Conservation (phyloP, 768 basidiomycete species). For the Kwoniella shandongensis region DNA sequence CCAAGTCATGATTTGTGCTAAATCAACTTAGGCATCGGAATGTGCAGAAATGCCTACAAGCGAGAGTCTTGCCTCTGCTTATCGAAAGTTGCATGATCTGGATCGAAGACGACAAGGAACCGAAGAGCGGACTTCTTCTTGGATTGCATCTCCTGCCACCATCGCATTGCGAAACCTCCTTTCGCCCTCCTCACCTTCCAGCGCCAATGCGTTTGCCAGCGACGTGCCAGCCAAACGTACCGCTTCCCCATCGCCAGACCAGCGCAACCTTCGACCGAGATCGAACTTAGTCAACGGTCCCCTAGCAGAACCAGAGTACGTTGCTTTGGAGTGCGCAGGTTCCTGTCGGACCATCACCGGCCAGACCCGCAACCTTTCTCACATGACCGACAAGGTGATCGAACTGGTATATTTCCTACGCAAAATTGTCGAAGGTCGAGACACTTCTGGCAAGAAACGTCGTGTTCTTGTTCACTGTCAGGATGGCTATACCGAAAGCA, state of each 20-base stretch:
- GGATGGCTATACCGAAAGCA: constrained; percentile 71
- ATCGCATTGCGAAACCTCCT: constrained; percentile 43
- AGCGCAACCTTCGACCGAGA: constrained; percentile 13
- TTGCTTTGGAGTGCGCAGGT: constrained; percentile 37
- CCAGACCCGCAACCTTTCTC: constrained; percentile 25
- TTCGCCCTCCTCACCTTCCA: constrained; percentile 17
- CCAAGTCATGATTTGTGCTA: not conserved
- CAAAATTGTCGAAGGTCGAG: constrained; percentile 40
- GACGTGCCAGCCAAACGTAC: constrained; percentile 18
- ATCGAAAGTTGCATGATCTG: constrained; percentile 30
- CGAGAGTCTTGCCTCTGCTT: constrained; percentile 12
- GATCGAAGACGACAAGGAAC: constrained; percentile 20
- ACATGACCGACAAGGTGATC: constrained; percentile 41
- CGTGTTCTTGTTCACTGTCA: constrained; percentile 48
- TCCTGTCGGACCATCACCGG: constrained; percentile 40
- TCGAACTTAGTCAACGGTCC: not conserved
- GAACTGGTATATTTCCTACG: constrained; percentile 46
- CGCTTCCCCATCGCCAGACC: constrained; percentile 27
- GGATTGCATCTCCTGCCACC: constrained; percentile 39
- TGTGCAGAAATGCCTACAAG: constrained; percentile 36
- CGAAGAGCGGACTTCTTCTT: constrained; percentile 12
- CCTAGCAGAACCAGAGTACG: constrained; percentile 18
- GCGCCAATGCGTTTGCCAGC: constrained; percentile 11
- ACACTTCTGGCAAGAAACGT: constrained; percentile 23
- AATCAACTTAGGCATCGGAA: constrained; percentile 28